Evolutionary conservation across 2,329 filamentous ascomycete genomes (phyloP).

Genomic region (Aureobasidium zeae): DNA sequence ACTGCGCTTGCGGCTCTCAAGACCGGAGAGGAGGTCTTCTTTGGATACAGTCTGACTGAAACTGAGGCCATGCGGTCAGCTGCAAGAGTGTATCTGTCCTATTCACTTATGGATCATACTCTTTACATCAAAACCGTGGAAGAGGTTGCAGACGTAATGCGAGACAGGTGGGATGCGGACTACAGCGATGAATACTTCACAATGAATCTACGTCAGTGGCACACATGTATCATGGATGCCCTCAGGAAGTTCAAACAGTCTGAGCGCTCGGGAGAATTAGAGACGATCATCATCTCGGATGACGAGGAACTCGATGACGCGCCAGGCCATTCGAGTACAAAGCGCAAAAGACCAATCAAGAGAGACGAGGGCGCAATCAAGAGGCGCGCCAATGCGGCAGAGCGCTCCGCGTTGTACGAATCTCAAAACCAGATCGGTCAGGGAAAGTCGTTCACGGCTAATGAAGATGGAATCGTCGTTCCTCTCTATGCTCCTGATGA

Average conservation of each 20-base stretch:
- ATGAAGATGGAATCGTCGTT: slow-evolving; percentile 1
- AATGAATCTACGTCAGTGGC: neutral
- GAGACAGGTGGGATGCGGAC: neutral
- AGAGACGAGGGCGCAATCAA: slow-evolving; percentile 18
- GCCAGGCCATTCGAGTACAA: slow-evolving; percentile 19
- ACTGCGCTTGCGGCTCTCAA: neutral
- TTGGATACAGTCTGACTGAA: neutral
- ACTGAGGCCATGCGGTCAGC: neutral
- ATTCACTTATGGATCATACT: neutral
- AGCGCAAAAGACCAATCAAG: slow-evolving; percentile 15
- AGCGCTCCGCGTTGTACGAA: neutral
- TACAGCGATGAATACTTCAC: neutral
- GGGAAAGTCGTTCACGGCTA: neutral
- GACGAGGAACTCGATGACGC: slow-evolving; percentile 6
- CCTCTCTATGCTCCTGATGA: slow-evolving; percentile 2
- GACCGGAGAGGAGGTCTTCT: neutral
- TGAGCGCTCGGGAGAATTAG: neutral
- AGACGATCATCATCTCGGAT: neutral
- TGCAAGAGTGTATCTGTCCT: slow-evolving; percentile 8
- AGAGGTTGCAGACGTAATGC: neutral
- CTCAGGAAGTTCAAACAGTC: slow-evolving; percentile 12
- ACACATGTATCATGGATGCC: neutral
- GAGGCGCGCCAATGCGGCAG: slow-evolving; percentile 18
- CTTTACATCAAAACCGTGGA: neutral
- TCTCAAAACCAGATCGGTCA: slow-evolving; percentile 8